A percentile compares a stretch with the other conserved stretches of the same genome.
phyloP scores from a whole-genome alignment of 2,329 filamentous ascomycete genomes.

The Aspergillus ustus region DNA sequence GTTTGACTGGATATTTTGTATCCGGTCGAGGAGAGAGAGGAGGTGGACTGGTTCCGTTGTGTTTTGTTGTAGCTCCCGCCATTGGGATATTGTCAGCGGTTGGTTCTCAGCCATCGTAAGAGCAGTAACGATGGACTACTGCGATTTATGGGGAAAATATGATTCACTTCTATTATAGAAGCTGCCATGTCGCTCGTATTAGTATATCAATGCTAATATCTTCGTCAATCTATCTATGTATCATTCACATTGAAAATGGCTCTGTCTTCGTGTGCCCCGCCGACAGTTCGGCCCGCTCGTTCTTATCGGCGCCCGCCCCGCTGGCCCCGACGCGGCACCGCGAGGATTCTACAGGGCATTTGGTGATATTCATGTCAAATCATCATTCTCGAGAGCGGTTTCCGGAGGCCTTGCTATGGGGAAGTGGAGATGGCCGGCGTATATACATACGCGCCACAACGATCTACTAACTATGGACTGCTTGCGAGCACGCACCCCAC shows the following conservation, averaged over 20 bases:
- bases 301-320: constrained; percentile 3
- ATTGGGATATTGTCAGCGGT: constrained; percentile 1
- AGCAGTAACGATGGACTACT: not conserved
- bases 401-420: not conserved
- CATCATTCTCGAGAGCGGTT: not conserved
- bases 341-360: not conserved
- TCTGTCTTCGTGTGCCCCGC: not conserved
- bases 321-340: not conserved
- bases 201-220: not conserved
- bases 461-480: too few species aligned
- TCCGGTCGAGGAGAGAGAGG: not conserved
- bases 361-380: not conserved
- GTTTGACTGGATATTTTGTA: not conserved
- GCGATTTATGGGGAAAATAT: not conserved
- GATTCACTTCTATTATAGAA: not conserved
- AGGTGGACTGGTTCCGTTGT: not conserved
- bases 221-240: not conserved
- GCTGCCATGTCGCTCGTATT: not conserved
- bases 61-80: not conserved
- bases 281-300: constrained; percentile 1
- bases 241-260: not conserved
- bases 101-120: not conserved
- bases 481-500: too few species aligned
- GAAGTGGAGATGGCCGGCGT: not conserved
- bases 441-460: not conserved